These are phyloP conservation scores for Fraxinus excelsior DNA, from an alignment of 257 asterid species.

Conservation along the genomic window DNA sequence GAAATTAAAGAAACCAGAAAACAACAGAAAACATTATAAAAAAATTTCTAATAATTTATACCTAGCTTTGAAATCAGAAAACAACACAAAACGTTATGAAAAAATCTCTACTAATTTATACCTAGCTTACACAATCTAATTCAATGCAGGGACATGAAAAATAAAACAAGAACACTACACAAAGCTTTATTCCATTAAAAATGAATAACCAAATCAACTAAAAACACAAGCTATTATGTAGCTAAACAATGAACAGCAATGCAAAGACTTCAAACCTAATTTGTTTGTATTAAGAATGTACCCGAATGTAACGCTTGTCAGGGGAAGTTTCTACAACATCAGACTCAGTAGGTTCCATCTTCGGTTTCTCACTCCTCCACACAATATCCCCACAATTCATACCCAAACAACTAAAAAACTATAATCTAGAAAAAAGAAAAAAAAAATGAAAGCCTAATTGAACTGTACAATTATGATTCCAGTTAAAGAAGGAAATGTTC, in stretches of 20 bases:
- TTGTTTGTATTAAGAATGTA: conserved; percentile 15
- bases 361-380: conserved; percentile 19
- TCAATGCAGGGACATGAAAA: not conserved
- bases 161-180: not conserved
- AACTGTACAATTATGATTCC: conserved; percentile 27
- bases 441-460: conserved; percentile 8
- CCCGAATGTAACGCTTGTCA: conserved; percentile 59
- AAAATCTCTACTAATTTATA: not conserved
- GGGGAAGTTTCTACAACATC: conserved; percentile 61
- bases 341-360: conserved; percentile 33
- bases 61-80: not conserved
- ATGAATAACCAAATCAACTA: not conserved
- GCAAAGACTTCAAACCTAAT: not conserved
- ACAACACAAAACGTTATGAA: not conserved
- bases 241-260: conserved; percentile 12
- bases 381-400: conserved; percentile 36
- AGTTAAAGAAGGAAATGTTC: conserved; percentile 37
- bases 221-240: not conserved
- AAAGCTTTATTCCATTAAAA: not conserved
- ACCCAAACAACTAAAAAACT: conserved; percentile 12
- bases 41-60: no score
- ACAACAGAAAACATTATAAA: no score
- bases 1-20: not conserved
- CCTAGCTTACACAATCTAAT: not conserved
- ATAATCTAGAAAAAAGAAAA: not conserved